Conservation (phyloP, 202 grass and related monocot genomes). For the Elaeis oleifera region DNA sequence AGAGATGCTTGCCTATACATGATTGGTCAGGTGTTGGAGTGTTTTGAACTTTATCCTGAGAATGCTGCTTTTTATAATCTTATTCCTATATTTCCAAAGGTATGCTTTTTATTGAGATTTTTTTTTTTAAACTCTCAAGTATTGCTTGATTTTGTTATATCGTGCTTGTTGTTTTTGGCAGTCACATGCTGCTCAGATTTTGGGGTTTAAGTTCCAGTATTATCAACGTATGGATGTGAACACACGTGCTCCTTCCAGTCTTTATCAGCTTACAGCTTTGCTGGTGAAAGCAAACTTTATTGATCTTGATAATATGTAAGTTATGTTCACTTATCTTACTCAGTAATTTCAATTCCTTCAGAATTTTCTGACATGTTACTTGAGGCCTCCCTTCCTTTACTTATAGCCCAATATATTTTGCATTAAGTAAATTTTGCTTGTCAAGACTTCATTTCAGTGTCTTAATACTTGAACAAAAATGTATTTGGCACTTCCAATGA, state of each 20-base stretch:
- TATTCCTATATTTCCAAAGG: constrained; percentile 98
- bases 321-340: constrained; percentile 11
- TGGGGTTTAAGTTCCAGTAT: constrained; percentile 98
- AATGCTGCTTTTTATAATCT: constrained; percentile 73
- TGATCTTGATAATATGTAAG: constrained; percentile 89
- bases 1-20: too few relatives aligned
- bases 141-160: constrained; percentile 14
- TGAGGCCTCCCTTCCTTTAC: too few relatives aligned
- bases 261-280: constrained; percentile 72
- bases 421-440: neutral
- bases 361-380: too few relatives aligned
- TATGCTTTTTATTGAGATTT: constrained; percentile 25
- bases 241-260: constrained; percentile 51
- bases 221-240: constrained; percentile 92
- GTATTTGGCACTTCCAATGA: neutral
- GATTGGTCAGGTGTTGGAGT: constrained; percentile 58
- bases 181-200: constrained; percentile 94
- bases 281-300: constrained; percentile 87
- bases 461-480: neutral
- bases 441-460: neutral
- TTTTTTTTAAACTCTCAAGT: neutral
- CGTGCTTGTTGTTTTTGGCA: constrained; percentile 28
- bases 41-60: constrained; percentile 88
- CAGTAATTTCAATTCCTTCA: too few relatives aligned
- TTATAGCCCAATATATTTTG: too few relatives aligned